Evolutionary conservation across 148 eudicot species (phyloP).

Genomic region (Amaranthus hypochondriacus): DNA sequence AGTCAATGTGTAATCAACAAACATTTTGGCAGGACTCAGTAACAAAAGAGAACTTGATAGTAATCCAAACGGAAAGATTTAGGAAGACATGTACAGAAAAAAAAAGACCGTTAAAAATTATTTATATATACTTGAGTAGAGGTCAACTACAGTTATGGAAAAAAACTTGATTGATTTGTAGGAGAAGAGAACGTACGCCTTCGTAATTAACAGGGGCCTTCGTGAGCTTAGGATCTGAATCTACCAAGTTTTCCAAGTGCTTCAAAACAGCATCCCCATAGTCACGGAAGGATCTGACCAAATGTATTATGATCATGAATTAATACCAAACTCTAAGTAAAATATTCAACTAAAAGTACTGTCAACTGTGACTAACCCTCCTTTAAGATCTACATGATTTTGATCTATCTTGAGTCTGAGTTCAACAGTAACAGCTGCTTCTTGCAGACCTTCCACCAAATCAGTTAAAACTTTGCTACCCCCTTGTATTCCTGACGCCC

Average conservation of each 20-base stretch:
- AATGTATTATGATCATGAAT: slow-evolving; percentile 4
- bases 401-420: slow-evolving; percentile 81
- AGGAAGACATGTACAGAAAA: background rate
- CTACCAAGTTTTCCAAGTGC: slow-evolving; percentile 58
- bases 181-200: slow-evolving; percentile 63
- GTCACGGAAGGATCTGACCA: slow-evolving; percentile 74
- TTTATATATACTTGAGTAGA: too few species aligned
- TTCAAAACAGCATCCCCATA: slow-evolving; percentile 86
- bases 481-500: slow-evolving; percentile 57
- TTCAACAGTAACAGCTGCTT: slow-evolving; percentile 73
- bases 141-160: too few species aligned
- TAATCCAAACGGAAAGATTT: background rate
- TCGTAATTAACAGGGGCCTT: slow-evolving; percentile 91
- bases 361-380: slow-evolving; percentile 59
- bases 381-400: slow-evolving; percentile 71
- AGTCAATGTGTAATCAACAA: too few species aligned
- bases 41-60: background rate
- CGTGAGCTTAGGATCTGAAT: slow-evolving; percentile 63
- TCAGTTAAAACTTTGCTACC: slow-evolving; percentile 94
- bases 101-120: too few species aligned
- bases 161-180: background rate
- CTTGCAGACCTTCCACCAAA: slow-evolving; percentile 77
- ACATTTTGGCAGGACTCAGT: too few species aligned
- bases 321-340: background rate
- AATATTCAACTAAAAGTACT: slow-evolving; percentile 9